Percentiles rank a stretch among this genome's conserved stretches.
Conservation (phyloP, 2,329 filamentous ascomycete species). For the Hirsutella minnesotensis region DNA sequence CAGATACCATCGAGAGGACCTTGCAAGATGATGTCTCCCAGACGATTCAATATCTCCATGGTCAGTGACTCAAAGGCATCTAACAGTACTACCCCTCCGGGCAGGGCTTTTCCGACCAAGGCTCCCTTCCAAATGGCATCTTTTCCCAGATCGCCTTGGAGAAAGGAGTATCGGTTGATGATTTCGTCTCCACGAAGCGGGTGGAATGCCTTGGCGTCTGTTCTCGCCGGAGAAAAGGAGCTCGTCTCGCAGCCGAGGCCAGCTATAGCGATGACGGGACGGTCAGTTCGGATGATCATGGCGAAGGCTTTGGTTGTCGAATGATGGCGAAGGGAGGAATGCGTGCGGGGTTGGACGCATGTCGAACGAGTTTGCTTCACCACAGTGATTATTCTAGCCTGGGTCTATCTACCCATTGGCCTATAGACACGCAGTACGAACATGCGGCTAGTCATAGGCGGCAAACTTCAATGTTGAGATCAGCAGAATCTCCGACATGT, state of each 20-base stretch:
- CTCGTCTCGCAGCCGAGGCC: constrained; percentile 43
- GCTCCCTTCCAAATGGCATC: constrained; percentile 36
- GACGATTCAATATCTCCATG: constrained; percentile 25
- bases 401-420: too few species aligned
- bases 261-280: constrained; percentile 35
- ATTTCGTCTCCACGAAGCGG: constrained; percentile 30
- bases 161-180: constrained; percentile 31
- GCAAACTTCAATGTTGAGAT: too few species aligned
- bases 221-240: constrained; percentile 38
- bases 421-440: too few species aligned
- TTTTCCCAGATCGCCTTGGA: constrained; percentile 27
- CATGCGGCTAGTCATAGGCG: too few species aligned
- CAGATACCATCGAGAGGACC: constrained; percentile 33
- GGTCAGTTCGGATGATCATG: not conserved
- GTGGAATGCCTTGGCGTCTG: constrained; percentile 35
- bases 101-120: constrained; percentile 38
- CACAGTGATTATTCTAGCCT: too few species aligned
- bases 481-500: too few species aligned
- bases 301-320: not conserved
- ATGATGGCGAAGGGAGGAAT: too few species aligned
- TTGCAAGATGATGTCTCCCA: constrained; percentile 22
- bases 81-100: constrained; percentile 34
- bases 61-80: constrained; percentile 32
- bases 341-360: too few species aligned
- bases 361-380: too few species aligned